Base-by-base conservation (phyloP, 2,329 filamentous ascomycete species). In the Purpureocillium takamizusanense region DNA sequence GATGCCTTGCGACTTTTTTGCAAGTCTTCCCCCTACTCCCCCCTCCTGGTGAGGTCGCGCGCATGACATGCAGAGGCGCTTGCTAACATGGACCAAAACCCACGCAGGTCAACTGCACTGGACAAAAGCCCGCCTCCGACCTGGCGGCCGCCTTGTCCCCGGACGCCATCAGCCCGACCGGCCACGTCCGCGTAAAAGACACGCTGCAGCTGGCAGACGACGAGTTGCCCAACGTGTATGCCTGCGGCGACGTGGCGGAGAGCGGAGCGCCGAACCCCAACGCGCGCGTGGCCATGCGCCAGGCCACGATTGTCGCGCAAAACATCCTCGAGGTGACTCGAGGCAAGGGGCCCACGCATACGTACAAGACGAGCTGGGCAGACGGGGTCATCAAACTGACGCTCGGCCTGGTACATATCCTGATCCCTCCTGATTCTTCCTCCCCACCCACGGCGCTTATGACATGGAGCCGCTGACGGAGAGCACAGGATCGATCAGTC, bases 211-310 rank as follows among this genome's bases (percentile, higher is more conserved):
- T 83, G 12, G 50, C 56, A 7, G 69, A 74, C 46, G 55, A 63
- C 2, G 41, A 44, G 0, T 60, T 70, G 8, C 61, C 66, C 2
- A 68, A 76, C 42, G 62, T 83, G 2, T 83, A 78, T 47, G 73
- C 72, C 1, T 69, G 76, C n/a, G 80, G 80, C 14, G 79, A 83
- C 44, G 74, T 84, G 4, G 70, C 76, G 4, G 71, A 74, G 18
- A 68, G 67, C 1, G 43, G 54, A 10, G 63, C 65, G 1, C 61
- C 61, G 0, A 55, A 60, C 28, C 70, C 70, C 6, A 79, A 78
- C 50, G 74, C 70, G 0, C 64, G 76, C 9, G 67, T 74, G 0
- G 74, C 72, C 0, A 61, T 63, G 33, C 60, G 63, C 10, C 78
- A 83, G 48, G 72, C 70, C 3, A 58, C 62, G 23, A 49, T 74